Evolutionary conservation across 495 filamentous ascomycete species (phyloP), one percentile per base, ranked within the genome.

Genomic region (Lineolata rhizophorae): DNA sequence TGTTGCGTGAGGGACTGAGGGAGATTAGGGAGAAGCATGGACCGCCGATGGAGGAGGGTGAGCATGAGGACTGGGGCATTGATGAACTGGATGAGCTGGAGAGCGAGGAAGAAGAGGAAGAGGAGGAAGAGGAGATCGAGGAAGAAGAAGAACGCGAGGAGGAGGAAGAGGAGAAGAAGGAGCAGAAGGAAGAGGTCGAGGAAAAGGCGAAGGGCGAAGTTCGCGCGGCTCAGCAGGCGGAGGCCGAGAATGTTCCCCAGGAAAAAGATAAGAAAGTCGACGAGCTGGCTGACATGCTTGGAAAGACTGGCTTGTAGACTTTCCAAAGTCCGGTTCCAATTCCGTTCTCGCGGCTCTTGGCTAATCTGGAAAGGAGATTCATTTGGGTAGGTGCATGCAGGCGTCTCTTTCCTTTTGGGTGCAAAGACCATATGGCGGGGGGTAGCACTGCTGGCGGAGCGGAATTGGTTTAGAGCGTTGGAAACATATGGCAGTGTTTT

Each of bases 41-140:
- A 51, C 69, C 72, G 40, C 58, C 67, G 37, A 56, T 70, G 34
- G 64, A 56, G 11, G 65, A 61, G 18, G 62, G 68, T 19, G 47
- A 72, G 16, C 49, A 69, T 17, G 45, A 59, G 11, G 48, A 52
- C n/a, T 90, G 81, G 82, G 82, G 82, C 21, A 39, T 90, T 17
- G 82, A 91, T 50, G 76, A 77, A 44, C 60, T 91, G 30, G 74
- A 75, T 45, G 80, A 87, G 42, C 62, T 87, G 4, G 79, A 84
- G 45, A 72, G 77, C 29, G 67, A 69, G n/a, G 53, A 50, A 27
- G 63, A 73, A 2, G 65, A 76, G 4, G 76, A 80, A 14, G 74
- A 77, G 18, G 71, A 52, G n/a, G 52, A 55, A 5, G 51, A 44
- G 8, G 41, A 41, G 13, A 44, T 70, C 18, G 70, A 72, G 2